Percentiles rank a stretch among this genome's conserved stretches.
phyloP scores from a whole-genome alignment of 2,329 filamentous ascomycete genomes.

The Camptophora hylomeconis region DNA sequence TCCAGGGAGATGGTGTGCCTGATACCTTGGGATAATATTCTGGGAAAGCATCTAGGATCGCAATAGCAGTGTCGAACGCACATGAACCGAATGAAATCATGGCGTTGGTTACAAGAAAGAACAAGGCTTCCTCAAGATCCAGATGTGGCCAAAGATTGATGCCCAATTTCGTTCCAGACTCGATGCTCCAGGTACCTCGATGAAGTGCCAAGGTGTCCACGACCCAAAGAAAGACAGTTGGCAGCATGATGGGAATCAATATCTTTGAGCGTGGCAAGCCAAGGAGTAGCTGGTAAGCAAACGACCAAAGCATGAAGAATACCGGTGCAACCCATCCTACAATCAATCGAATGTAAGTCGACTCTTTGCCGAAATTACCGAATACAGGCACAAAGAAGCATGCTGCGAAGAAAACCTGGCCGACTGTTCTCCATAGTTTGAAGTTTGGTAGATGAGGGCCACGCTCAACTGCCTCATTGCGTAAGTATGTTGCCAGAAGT shows the following conservation, averaged over 20 bases:
- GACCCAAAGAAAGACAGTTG: constrained; percentile 59
- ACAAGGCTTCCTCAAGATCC: constrained; percentile 61
- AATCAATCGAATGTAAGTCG: constrained; percentile 58
- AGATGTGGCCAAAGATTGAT: constrained; percentile 50
- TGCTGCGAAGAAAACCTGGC: constrained; percentile 36
- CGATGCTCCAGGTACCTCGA: constrained; percentile 60
- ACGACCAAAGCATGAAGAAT: constrained; percentile 48
- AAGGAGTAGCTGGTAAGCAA: constrained; percentile 52
- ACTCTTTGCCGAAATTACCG: constrained; percentile 33
- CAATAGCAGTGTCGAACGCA: constrained; percentile 56
- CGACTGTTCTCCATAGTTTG: constrained; percentile 31
- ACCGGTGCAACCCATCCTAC: constrained; percentile 57
- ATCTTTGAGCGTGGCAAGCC: constrained; percentile 46
- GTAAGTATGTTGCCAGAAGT: constrained; percentile 42
- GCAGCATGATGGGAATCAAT: constrained; percentile 44
- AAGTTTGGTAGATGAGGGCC: constrained; percentile 21
- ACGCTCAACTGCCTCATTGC: constrained; percentile 21
- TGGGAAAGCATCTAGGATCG: constrained; percentile 52
- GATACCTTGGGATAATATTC: constrained; percentile 40
- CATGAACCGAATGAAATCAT: constrained; percentile 57
- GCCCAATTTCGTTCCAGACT: constrained; percentile 52
- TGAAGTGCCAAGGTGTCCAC: constrained; percentile 57
- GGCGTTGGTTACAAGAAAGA: constrained; percentile 58
- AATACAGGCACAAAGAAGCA: constrained; percentile 22
- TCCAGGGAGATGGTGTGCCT: constrained; percentile 33